These are phyloP conservation scores for Apiotrichum sp. DNA, from an alignment of 1,284 basidiomycete genomes.

Conservation along the genomic window DNA sequence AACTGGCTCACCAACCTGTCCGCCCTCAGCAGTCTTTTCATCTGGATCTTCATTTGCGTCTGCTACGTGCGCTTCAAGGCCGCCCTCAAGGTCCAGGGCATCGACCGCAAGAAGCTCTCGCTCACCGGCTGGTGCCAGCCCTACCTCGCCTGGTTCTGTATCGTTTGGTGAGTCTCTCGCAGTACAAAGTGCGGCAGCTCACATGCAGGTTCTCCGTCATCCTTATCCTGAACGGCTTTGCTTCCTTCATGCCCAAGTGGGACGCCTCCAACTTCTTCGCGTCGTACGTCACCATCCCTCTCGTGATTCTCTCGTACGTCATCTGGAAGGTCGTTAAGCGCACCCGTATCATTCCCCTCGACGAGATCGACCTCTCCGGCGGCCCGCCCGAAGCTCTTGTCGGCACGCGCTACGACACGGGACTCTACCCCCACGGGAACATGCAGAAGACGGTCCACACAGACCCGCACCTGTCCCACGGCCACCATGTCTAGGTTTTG, in stretches of 20 bases:
- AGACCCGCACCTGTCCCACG: no score
- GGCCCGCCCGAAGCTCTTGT: constrained; percentile 9
- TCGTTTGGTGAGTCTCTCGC: constrained; percentile 4
- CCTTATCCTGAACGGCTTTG: constrained; percentile 15
- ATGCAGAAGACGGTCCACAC: no score
- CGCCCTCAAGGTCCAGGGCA: constrained; percentile 64
- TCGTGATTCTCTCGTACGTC: constrained; percentile 11
- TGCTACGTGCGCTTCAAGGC: constrained; percentile 69
- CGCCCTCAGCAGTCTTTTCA: constrained; percentile 52
- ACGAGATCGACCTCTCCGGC: constrained; percentile 67
- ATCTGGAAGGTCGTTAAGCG: constrained; percentile 13
- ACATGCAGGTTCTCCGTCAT: constrained; percentile 4
- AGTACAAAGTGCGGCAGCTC: no score
- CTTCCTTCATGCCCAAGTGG: constrained; percentile 6
- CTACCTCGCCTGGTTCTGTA: constrained; percentile 11
- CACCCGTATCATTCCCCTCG: constrained; percentile 33
- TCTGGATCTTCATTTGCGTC: constrained; percentile 72
- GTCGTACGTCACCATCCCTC: constrained; percentile 19
- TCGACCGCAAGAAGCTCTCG: constrained; percentile 54
- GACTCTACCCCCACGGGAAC: no score
- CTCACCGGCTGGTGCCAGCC: constrained; percentile 53
- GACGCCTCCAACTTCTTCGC: constrained; percentile 17
- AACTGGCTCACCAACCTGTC: constrained; percentile 64
- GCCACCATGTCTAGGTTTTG: no score
- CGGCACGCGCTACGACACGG: constrained; percentile 11